A percentile compares a stretch with the other conserved stretches of the same genome.
These are phyloP conservation scores for Fusarium sp. DNA, from an alignment of 2,329 filamentous ascomycete genomes.

Conservation along the genomic window DNA sequence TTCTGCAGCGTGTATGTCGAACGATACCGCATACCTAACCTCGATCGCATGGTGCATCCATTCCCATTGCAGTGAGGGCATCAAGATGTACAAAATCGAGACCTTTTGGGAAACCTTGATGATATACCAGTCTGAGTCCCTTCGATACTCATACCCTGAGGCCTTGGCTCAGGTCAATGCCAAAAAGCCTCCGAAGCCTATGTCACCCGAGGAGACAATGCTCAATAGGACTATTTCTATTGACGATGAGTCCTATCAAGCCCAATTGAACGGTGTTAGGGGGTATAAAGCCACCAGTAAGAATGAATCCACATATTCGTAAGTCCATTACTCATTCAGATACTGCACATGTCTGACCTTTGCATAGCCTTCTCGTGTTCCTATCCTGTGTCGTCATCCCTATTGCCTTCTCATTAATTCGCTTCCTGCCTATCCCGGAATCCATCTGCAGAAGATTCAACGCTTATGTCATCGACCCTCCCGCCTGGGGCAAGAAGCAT, in stretches of 20 bases:
- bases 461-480: constrained; percentile 50
- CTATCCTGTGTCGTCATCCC: constrained; percentile 41
- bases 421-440: constrained; percentile 37
- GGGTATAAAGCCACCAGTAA: constrained; percentile 4
- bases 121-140: constrained; percentile 21
- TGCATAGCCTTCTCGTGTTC: constrained; percentile 36
- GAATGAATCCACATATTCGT: constrained; percentile 41
- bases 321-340: constrained; percentile 4
- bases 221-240: constrained; percentile 40
- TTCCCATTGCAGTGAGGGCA: constrained; percentile 3
- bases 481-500: constrained; percentile 45
- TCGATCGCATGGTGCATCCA: constrained; percentile 43
- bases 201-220: neutral
- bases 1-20: constrained; percentile 32
- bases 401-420: constrained; percentile 40
- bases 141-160: constrained; percentile 30
- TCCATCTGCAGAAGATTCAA: constrained; percentile 38
- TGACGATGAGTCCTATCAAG: constrained; percentile 9
- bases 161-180: constrained; percentile 32
- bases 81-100: constrained; percentile 26
- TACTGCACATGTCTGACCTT: neutral
- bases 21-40: constrained; percentile 36
- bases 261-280: constrained; percentile 29
- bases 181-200: constrained; percentile 4
- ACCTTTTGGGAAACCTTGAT: constrained; percentile 36